Conservation (phyloP, 2,329 filamentous ascomycete genomes). For the Neobulgaria alba region DNA sequence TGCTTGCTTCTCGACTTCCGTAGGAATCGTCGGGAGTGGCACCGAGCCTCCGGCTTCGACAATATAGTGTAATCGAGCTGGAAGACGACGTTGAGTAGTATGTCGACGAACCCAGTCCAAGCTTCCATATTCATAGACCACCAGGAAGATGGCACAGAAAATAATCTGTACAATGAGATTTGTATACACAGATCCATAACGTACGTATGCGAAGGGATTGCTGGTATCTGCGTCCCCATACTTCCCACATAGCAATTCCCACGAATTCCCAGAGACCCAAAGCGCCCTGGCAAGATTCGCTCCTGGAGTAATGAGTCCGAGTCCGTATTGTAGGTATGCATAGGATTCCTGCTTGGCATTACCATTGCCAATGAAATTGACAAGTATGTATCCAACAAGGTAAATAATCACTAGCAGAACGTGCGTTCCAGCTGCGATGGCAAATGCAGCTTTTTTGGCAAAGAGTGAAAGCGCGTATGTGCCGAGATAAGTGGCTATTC, state of each 20-base stretch:
- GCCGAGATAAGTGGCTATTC: conserved; percentile 22
- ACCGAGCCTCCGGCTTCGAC: conserved; percentile 22
- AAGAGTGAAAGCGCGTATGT: conserved; percentile 22
- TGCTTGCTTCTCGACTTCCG: conserved; percentile 21
- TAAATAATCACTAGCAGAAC: conserved; percentile 37
- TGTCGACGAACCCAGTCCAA: conserved; percentile 20
- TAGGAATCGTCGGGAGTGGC: conserved; percentile 10
- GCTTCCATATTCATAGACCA: conserved; percentile 22
- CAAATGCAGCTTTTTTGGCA: conserved; percentile 22
- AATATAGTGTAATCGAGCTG: conserved; percentile 20
- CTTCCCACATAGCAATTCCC: conserved; percentile 21
- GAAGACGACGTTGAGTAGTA: conserved; percentile 16
- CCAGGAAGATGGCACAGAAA: conserved; percentile 15
- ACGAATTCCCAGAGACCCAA: conserved; percentile 36
- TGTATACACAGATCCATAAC: conserved; percentile 21
- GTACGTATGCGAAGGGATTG: conserved; percentile 15
- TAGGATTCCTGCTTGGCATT: conserved; percentile 43
- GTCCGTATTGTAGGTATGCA: conserved; percentile 46
- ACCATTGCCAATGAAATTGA: conserved; percentile 48
- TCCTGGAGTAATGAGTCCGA: conserved; percentile 47
- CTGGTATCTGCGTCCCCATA: conserved; percentile 17
- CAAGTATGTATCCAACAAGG: conserved; percentile 39
- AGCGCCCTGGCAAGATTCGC: conserved; percentile 49
- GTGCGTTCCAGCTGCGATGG: conserved; percentile 22
- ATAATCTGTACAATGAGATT: conserved; percentile 23